Conservation (phyloP, 1,284 basidiomycete species). For the Papiliotrema laurentii region DNA sequence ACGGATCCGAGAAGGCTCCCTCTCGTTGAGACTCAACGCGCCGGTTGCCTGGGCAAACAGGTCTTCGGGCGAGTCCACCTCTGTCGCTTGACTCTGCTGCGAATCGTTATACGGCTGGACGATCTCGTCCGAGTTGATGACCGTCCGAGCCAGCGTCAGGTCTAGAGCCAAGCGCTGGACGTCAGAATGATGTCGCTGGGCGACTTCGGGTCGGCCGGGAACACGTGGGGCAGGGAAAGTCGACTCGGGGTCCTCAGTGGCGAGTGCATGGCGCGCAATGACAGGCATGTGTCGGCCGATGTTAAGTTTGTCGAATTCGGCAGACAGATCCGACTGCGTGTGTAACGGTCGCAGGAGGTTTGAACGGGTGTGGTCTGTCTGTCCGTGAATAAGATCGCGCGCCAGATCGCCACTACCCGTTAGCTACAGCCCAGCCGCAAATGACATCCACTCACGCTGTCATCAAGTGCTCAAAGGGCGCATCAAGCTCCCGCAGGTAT, state of each 20-base stretch:
- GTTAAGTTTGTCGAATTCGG: conserved; percentile 1
- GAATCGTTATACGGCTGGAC: not conserved
- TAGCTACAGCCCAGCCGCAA: not conserved
- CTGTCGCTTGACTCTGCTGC: not conserved
- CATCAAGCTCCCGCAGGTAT: conserved; percentile 28
- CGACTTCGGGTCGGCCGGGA: not conserved
- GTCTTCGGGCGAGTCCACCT: conserved; percentile 18
- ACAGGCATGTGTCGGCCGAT: conserved; percentile 8
- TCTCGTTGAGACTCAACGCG: conserved; percentile 24
- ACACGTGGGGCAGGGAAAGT: conserved; percentile 2
- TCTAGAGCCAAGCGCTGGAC: conserved; percentile 16
- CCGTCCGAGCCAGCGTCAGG: conserved; percentile 14
- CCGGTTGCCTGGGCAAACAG: conserved; percentile 26
- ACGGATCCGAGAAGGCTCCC: conserved; percentile 9
- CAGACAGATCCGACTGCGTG: conserved; percentile 1
- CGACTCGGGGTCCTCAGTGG: not conserved
- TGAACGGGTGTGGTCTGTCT: conserved; percentile 5
- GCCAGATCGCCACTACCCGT: conserved; percentile 26
- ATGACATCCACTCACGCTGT: conserved; percentile 24
- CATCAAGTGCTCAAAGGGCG: conserved; percentile 23
- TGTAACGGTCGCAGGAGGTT: conserved; percentile 12
- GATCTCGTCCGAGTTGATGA: conserved; percentile 16
- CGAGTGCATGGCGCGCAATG: not conserved
- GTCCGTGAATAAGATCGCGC: conserved; percentile 14
- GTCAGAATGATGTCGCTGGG: not conserved